Conservation (phyloP, 129 eudicot genomes). For the Centaurea solstitialis region DNA sequence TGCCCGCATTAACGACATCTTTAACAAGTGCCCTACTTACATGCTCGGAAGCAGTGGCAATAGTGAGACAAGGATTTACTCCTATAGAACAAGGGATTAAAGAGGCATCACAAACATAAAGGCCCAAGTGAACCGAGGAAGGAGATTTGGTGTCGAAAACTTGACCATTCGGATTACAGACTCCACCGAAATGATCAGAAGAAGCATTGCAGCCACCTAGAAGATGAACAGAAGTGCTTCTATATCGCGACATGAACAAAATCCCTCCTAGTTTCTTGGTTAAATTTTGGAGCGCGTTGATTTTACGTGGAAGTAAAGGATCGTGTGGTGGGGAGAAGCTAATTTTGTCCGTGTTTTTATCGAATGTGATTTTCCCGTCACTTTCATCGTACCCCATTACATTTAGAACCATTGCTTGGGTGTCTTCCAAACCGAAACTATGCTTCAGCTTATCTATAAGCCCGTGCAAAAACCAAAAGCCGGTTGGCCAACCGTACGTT, state of each 20-base stretch:
- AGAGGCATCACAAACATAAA: constrained; percentile 56
- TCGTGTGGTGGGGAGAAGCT: constrained; percentile 41
- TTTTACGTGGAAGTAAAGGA: constrained; percentile 37
- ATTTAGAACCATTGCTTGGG: constrained; percentile 36
- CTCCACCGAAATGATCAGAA: constrained; percentile 32
- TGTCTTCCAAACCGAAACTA: constrained; percentile 9
- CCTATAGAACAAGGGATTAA: constrained; percentile 53
- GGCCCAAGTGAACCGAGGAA: constrained; percentile 37
- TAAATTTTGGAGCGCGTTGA: constrained; percentile 36
- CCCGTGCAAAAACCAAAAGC: constrained; percentile 36
- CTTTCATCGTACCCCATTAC: constrained; percentile 51
- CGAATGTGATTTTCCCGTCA: constrained; percentile 41
- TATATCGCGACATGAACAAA: constrained; percentile 43
- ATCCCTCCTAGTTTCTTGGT: constrained; percentile 51
- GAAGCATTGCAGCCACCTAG: constrained; percentile 60
- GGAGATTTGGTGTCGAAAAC: constrained; percentile 27
- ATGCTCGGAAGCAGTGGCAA: constrained; percentile 51
- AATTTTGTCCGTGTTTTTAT: constrained; percentile 18
- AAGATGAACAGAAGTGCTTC: constrained; percentile 56
- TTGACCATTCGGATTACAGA: constrained; percentile 35
- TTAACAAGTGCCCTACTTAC: constrained; percentile 40
- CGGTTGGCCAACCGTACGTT: constrained; percentile 42
- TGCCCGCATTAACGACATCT: constrained; percentile 15
- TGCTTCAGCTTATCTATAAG: constrained; percentile 29
- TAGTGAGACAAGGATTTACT: constrained; percentile 50